Percentiles rank a stretch among this genome's conserved stretches.
Conservation (phyloP, 306 rosid species). For the Rosa lucieae region DNA sequence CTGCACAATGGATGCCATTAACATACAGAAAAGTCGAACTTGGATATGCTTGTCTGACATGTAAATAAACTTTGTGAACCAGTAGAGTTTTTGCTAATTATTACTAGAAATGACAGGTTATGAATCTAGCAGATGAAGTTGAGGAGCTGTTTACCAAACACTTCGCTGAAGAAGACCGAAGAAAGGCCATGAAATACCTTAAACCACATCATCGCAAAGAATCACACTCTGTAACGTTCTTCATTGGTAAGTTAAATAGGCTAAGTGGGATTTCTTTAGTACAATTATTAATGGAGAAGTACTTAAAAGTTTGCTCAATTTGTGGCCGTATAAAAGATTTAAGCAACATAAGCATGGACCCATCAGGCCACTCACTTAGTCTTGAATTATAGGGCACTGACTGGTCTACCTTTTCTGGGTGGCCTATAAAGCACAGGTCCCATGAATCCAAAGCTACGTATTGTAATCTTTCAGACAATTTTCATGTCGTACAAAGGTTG, state of each 20-base stretch:
- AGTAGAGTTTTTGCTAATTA: conserved; percentile 32
- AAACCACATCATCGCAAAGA: conserved; percentile 77
- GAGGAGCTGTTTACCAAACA: conserved; percentile 74
- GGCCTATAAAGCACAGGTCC: conserved; percentile 48
- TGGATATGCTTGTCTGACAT: conserved; percentile 64
- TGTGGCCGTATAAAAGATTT: conserved; percentile 41
- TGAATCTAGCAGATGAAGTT: conserved; percentile 70
- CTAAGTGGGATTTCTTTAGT: conserved; percentile 13
- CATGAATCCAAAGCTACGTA: conserved; percentile 24
- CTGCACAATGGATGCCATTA: conserved; percentile 37
- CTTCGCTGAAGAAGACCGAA: conserved; percentile 68
- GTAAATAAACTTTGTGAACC: conserved; percentile 23
- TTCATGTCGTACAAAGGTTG: conserved; percentile 26
- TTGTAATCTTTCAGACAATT: conserved; percentile 29
- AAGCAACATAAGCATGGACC: conserved; percentile 42
- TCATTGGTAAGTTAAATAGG: conserved; percentile 63
- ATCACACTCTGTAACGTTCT: conserved; percentile 84
- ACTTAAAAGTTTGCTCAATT: conserved; percentile 38
- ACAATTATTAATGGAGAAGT: conserved; percentile 33
- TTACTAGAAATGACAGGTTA: conserved; percentile 58
- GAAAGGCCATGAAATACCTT: conserved; percentile 97
- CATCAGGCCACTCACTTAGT: conserved; percentile 45
- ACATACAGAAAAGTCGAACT: conserved; percentile 27
- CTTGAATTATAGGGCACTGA: conserved; percentile 35
- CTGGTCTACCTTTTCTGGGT: conserved; percentile 42